Evolutionary conservation across 768 basidiomycete genomes (phyloP), one percentile per base, ranked within the genome.

Genomic region (Guyanaporus albipodus): DNA sequence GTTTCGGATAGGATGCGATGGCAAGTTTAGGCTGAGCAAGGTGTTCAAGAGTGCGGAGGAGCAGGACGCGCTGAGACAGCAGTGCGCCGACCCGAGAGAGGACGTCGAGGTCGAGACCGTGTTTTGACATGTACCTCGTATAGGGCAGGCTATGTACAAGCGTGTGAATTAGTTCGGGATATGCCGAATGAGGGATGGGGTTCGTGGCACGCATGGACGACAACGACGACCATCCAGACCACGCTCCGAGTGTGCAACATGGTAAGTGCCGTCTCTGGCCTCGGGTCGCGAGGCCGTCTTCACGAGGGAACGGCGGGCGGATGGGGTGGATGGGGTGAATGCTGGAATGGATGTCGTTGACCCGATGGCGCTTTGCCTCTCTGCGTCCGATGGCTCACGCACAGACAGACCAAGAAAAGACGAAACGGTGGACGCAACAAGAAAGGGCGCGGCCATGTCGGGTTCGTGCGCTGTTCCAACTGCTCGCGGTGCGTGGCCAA

Each of bases 341-440:
- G 33, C 4, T 10, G 4, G 33, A 33, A 26, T 53, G 57, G 61
- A 58, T 52, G 50, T 23, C 4, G 8, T n/a, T 7, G 2, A 7
- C 31, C n/a, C 8, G 4, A n/a, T 14, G 18, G 14, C 4, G 17
- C 34, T 7, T 23, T 2, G 2, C n/a, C 31, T 26, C 42, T 6
- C 26, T n/a, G 21, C 46, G 51, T 4, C 45, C 33, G 14, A 35
- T 40, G 26, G 41, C 54, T 56, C 42, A 37, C 36, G 7, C 6
- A 9, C 12, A 0, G 56, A 46, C 67, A 95, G 94, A 97, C 93
- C 60, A 95, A 94, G 80, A 96, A 97, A 79, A 86, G 94, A 91
- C 87, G 94, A 89, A 92, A 90, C 80, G 86, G 86, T 68, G 96
- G 95, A 59, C 92, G 96, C 64, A 97, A 96, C 92, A 96, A 97